Base-by-base conservation (phyloP, 768 basidiomycete species). In the Chalciporus chontae region DNA sequence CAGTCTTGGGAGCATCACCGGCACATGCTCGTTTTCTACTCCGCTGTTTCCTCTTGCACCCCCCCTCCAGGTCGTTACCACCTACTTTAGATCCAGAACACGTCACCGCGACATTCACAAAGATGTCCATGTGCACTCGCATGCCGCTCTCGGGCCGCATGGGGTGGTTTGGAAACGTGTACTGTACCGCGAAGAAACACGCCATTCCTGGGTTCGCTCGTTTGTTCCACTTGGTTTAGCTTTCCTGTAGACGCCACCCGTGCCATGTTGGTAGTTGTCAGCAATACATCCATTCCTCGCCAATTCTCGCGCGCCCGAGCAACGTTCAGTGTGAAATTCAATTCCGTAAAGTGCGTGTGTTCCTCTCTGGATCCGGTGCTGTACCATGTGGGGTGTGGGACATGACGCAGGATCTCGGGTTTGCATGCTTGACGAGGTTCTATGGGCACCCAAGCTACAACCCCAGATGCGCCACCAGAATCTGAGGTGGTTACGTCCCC, bases 111-210 rank as follows among this genome's bases (percentile, higher is more conserved):
- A 5, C 27, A 7, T 29, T 10, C 27, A 29, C 27, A 5, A 29
- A 6, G 27, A 29, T 34, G 19, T 47, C 2, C 42, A 27, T 31
- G 32, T 45, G 13, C 42, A 24, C 51, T 63, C 55, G 36, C 52
- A 63, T 40, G 58, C 52, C 61, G 46, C 21, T 19, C 47, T 9
- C 36, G 23, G 8, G 18, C 32, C 46, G 51, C 40, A 34, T 52
- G 47, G 47, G 51, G 45, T 38, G 23, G 18, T 26, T 40, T 27
- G 43, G 17, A 38, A 38, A 24, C 34, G 13, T 45, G 42, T 49
- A 37, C 32, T 23, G 42, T 54, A 39, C 51, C 17, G 27, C 49
- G 21, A 21, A 21, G 21, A 21, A 21, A 4, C 34, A 27, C 38
- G 29, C 49, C 38, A 38, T n/a, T 15, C 46, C 4, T 15, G 21